Conservation (phyloP, 805 yeast species). For the Phaffomyces antillensis region DNA sequence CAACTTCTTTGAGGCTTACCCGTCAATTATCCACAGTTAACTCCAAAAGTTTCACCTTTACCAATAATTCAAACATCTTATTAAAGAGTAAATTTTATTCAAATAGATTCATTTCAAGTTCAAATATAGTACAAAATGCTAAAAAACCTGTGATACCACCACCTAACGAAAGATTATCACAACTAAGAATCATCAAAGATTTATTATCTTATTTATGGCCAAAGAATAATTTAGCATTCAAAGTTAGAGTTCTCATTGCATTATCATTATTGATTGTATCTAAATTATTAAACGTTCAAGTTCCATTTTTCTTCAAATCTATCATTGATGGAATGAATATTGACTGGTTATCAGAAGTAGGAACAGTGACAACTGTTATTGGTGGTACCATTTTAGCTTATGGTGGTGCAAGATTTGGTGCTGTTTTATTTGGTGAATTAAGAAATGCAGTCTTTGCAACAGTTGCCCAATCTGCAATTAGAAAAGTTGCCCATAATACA, state of each 20-base stretch:
- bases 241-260: conserved; percentile 70
- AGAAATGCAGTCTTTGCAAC: conserved; percentile 93
- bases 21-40: neutral
- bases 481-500: conserved; percentile 82
- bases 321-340: conserved; percentile 91
- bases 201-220: conserved; percentile 79
- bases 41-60: neutral
- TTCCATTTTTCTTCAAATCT: conserved; percentile 86
- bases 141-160: neutral
- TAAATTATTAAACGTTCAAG: conserved; percentile 86
- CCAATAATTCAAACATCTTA: neutral
- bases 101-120: conserved; percentile 4
- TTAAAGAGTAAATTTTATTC: neutral
- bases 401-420: conserved; percentile 91
- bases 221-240: conserved; percentile 55
- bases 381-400: conserved; percentile 73
- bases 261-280: conserved; percentile 67
- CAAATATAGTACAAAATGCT: neutral
- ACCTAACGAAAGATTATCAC: conserved; percentile 26
- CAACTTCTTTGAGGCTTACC: neutral
- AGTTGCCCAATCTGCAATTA: conserved; percentile 91
- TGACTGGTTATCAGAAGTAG: conserved; percentile 68
- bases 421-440: conserved; percentile 89
- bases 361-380: conserved; percentile 55
- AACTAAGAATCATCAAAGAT: conserved; percentile 50